Evolutionary conservation across 768 basidiomycete genomes (phyloP).

Genomic region (Russula sp.): DNA sequence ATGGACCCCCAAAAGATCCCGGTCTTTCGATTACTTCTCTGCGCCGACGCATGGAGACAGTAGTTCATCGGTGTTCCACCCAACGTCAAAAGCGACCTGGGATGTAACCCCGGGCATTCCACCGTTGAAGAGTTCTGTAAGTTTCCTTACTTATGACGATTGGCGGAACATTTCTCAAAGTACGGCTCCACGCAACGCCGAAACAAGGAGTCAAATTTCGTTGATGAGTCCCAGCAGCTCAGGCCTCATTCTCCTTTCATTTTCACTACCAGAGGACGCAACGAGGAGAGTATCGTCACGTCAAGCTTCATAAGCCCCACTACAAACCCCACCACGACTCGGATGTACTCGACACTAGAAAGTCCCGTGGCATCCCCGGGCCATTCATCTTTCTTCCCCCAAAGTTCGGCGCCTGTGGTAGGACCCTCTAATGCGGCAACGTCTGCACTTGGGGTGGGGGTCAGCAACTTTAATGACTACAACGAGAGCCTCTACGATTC

Average conservation of each 20-base stretch:
- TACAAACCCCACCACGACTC: too few species aligned
- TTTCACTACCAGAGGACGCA: constrained; percentile 5
- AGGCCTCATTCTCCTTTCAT: constrained; percentile 12
- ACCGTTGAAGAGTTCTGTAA: constrained; percentile 16
- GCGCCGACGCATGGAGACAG: constrained; percentile 7
- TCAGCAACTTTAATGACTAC: constrained; percentile 20
- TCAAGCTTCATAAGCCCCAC: constrained; percentile 7
- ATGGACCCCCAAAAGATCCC: too few species aligned
- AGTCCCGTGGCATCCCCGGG: constrained; percentile 2
- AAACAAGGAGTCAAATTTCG: constrained; percentile 15
- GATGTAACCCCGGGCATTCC: constrained; percentile 12
- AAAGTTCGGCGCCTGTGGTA: constrained; percentile 9
- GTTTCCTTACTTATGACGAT: constrained; percentile 20
- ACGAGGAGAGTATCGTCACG: constrained; percentile 21
- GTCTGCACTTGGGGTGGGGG: constrained; percentile 19
- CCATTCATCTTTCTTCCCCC: constrained; percentile 13
- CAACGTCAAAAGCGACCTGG: constrained; percentile 19
- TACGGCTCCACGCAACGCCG: constrained; percentile 13
- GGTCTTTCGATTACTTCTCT: constrained; percentile 31
- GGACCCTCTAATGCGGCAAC: constrained; percentile 15
- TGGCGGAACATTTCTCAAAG: constrained; percentile 20
- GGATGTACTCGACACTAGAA: constrained; percentile 21
- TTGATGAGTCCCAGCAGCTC: constrained; percentile 5
- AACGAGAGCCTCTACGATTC: constrained; percentile 19
- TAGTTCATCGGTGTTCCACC: constrained; percentile 14